Conservation (phyloP, 2,329 filamentous ascomycete species). For the Aspergillus tubingensis region DNA sequence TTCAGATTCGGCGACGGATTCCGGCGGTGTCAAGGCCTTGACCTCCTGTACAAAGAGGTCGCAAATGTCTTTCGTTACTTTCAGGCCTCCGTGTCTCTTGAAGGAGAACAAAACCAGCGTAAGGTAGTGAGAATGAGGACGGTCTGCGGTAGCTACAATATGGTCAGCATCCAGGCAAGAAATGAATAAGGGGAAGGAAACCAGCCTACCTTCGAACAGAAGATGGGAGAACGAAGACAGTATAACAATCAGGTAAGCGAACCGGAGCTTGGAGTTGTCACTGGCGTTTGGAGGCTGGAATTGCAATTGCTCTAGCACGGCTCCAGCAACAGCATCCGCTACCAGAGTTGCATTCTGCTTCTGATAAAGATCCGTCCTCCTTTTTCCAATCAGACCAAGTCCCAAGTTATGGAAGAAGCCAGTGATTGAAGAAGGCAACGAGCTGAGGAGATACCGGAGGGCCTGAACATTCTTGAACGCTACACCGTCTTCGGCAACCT, state of each 20-base stretch:
- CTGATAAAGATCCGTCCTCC: slow-evolving; percentile 66
- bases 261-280: slow-evolving; percentile 61
- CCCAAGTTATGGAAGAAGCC: slow-evolving; percentile 84
- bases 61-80: slow-evolving; percentile 71
- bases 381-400: slow-evolving; percentile 74
- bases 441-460: slow-evolving; percentile 73
- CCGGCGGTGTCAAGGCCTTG: slow-evolving; percentile 48
- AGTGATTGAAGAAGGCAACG: slow-evolving; percentile 76
- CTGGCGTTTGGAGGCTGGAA: slow-evolving; percentile 48
- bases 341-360: slow-evolving; percentile 64
- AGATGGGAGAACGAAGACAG: slow-evolving; percentile 76
- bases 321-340: slow-evolving; percentile 69
- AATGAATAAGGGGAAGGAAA: slow-evolving; percentile 1
- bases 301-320: slow-evolving; percentile 68
- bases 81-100: slow-evolving; percentile 76
- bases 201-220: slow-evolving; percentile 66
- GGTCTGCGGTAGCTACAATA: slow-evolving; percentile 44
- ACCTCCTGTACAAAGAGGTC: slow-evolving; percentile 66
- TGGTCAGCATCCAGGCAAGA: slow-evolving; percentile 12
- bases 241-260: slow-evolving; percentile 80
- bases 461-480: slow-evolving; percentile 75
- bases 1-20: slow-evolving; percentile 41
- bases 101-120: slow-evolving; percentile 84
- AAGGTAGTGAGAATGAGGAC: slow-evolving; percentile 55
- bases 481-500: slow-evolving; percentile 33